phyloP scores from a whole-genome alignment of 2,329 filamentous ascomycete species.

The Aspergillus piperis region DNA sequence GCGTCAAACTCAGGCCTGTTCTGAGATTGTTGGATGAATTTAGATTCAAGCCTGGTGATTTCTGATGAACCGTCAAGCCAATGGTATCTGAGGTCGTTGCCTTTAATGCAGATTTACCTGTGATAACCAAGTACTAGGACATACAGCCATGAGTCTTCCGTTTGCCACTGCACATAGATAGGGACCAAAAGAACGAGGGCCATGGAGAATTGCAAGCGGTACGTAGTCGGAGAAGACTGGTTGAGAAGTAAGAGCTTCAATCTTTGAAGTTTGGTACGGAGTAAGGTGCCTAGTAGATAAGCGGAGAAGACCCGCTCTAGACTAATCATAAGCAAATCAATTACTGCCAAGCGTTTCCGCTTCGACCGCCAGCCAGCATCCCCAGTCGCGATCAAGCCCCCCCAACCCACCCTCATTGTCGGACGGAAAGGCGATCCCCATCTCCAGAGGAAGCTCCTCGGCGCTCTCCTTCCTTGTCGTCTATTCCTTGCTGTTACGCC shows the following conservation, averaged over 20 bases:
- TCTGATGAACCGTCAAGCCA: neutral
- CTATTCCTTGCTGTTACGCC: neutral
- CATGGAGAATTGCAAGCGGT: too few species aligned
- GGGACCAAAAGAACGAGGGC: too few species aligned
- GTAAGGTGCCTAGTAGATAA: neutral
- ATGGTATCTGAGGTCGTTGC: neutral
- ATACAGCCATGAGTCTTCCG: too few species aligned
- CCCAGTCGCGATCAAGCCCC: conserved; percentile 14
- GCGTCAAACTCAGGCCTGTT: neutral
- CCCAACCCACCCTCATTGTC: conserved; percentile 11
- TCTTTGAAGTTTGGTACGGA: too few species aligned
- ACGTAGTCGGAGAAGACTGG: too few species aligned
- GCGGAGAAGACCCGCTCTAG: neutral
- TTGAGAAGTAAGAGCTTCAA: too few species aligned
- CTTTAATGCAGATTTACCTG: neutral
- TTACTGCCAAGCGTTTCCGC: conserved; percentile 21
- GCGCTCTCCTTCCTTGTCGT: neutral
- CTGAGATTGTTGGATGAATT: neutral
- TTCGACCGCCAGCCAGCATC: conserved; percentile 14
- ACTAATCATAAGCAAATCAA: conserved; percentile 4
- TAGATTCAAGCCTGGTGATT: neutral
- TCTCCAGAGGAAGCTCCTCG: conserved; percentile 8
- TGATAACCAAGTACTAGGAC: too few species aligned
- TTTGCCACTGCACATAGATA: too few species aligned
- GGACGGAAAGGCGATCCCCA: conserved; percentile 2